Base-by-base conservation (phyloP, 108 stramenopile genomes). In the Stephanodiscus minutulus region DNA sequence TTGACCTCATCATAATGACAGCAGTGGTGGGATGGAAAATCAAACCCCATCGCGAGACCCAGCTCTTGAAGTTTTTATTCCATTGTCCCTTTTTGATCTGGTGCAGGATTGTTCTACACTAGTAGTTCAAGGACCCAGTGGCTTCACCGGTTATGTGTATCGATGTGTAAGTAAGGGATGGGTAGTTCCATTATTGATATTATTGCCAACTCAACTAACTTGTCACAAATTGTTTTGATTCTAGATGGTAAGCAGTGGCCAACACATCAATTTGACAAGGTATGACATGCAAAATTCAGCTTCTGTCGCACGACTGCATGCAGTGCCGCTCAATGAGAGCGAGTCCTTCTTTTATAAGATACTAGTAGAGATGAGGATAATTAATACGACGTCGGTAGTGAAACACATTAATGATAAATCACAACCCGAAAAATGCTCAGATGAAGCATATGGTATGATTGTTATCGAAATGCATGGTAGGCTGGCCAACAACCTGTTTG, bases 21-120 rank as follows among this genome's bases (percentile, higher is more conserved):
- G 29, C 21, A 33, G 43, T 29, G 79, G 74, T 0, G 70, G 74
- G 73, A n/a, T n/a, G n/a, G 68, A 75, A 63, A 43, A 63, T 63
- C 68, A 70, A 7, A 64, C 63, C 33, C 79, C 79, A 43, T 71
- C 69, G 5, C 12, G 69, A 33, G 54, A 81, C 28, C 72, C 53
- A 56, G 66, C 55, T 29, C 29, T 29, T 12, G 55, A 56, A 28
- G 55, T 56, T 17, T 13, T 27, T n/a, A 11, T 12, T 10, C 12
- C 31, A 17, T 33, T 56, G 27, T 24, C 55, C 4, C 10, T 3
- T 0, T 29, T 56, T 27, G 55, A 56, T 4, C 55, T 56, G 15
- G 29, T 29, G 11, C 27, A n/a, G 28, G 55, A 56, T 29, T 56
- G 55, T 31, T 56, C 55, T 5, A 56, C 25, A 27, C 29, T 56